Percentiles rank a stretch among this genome's conserved stretches.
Evolutionary conservation across 2,329 filamentous ascomycete species (phyloP).

Genomic region (Didymellaceae sp.): DNA sequence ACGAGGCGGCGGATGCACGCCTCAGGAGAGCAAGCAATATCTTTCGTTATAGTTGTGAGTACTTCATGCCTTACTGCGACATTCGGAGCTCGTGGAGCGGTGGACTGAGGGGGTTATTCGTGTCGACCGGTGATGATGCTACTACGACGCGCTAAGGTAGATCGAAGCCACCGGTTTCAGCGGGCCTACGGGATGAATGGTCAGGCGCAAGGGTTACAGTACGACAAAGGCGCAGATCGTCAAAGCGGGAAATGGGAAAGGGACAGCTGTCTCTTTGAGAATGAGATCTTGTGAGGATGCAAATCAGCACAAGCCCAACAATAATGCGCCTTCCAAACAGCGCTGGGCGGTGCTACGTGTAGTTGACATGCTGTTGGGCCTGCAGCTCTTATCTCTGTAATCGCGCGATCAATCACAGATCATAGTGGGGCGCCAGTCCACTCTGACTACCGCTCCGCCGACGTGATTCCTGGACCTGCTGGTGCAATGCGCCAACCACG

Average conservation of each 20-base stretch:
- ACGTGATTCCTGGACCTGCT: constrained; percentile 20
- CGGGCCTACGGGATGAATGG: constrained; percentile 17
- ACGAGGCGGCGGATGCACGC: constrained; percentile 11
- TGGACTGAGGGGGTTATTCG: constrained; percentile 23
- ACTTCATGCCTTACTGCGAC: constrained; percentile 31
- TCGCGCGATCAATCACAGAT: not conserved
- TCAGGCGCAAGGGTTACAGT: constrained; percentile 25
- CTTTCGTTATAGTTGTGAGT: constrained; percentile 19
- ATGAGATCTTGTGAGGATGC: not conserved
- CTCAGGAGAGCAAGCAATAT: constrained; percentile 14
- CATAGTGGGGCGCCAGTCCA: not conserved
- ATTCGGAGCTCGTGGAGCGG: constrained; percentile 21
- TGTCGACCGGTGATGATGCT: constrained; percentile 33
- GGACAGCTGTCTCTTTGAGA: constrained; percentile 4
- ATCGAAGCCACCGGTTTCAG: constrained; percentile 27
- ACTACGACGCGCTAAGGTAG: constrained; percentile 28
- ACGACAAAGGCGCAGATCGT: constrained; percentile 16
- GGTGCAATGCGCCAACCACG: constrained; percentile 21
- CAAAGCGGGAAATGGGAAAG: not conserved
- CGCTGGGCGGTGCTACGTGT: constrained; percentile 6
- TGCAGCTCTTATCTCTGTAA: constrained; percentile 10
- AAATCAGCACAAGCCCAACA: not conserved
- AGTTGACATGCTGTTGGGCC: constrained; percentile 7
- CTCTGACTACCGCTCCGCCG: constrained; percentile 9
- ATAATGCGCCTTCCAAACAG: not conserved